Conservation (phyloP, 1,284 basidiomycete genomes). For the Sporisorium reilianum region DNA sequence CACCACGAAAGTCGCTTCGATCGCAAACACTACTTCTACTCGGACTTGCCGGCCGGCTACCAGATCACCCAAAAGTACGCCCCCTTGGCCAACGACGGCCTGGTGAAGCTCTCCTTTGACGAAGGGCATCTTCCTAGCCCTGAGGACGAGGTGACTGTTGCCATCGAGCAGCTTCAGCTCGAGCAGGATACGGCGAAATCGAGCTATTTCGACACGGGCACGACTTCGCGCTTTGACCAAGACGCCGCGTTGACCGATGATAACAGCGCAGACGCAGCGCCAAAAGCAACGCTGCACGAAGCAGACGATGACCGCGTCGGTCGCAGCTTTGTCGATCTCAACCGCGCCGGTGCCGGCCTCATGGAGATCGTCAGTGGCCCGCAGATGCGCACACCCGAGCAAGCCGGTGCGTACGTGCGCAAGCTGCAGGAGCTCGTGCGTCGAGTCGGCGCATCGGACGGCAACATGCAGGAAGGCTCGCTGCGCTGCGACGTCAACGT, state of each 20-base stretch:
- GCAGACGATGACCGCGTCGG: slow-evolving; percentile 73
- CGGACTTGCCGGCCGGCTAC: slow-evolving; percentile 91
- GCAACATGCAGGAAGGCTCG: slow-evolving; percentile 88
- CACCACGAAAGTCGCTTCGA: slow-evolving; percentile 72
- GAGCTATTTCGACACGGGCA: slow-evolving; percentile 72
- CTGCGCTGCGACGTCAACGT: slow-evolving; percentile 96
- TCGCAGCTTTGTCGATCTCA: slow-evolving; percentile 78
- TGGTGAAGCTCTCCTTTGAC: slow-evolving; percentile 72
- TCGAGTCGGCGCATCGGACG: slow-evolving; percentile 87
- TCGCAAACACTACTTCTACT: slow-evolving; percentile 98
- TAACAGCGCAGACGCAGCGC: neutral
- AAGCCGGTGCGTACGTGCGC: slow-evolving; percentile 89
- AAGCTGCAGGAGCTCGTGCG: slow-evolving; percentile 85
- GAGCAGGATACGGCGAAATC: slow-evolving; percentile 98
- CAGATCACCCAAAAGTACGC: slow-evolving; percentile 97
- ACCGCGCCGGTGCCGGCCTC: slow-evolving; percentile 86
- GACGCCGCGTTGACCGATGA: neutral
- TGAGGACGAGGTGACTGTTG: slow-evolving; percentile 73
- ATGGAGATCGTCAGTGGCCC: slow-evolving; percentile 98
- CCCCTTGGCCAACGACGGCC: slow-evolving; percentile 82
- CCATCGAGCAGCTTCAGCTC: slow-evolving; percentile 93
- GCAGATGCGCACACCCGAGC: slow-evolving; percentile 89
- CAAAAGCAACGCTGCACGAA: slow-evolving; percentile 18
- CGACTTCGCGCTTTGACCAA: slow-evolving; percentile 61
- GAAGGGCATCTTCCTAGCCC: slow-evolving; percentile 66